These are phyloP conservation scores for Vanilla planifolia DNA, from an alignment of 106 monocot species.

Conservation along the genomic window DNA sequence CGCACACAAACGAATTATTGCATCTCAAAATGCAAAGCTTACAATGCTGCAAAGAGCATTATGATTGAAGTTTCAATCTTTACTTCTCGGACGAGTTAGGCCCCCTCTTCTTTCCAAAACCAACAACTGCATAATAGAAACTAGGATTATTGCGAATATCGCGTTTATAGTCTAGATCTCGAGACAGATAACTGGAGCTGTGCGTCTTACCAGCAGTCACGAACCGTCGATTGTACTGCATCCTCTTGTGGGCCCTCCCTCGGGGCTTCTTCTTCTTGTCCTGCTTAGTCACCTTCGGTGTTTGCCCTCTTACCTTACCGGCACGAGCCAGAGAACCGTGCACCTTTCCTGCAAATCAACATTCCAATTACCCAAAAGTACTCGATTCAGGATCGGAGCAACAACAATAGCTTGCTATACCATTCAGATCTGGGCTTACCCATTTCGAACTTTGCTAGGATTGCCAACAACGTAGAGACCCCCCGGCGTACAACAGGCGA, in stretches of 20 bases:
- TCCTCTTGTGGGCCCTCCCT: slow-evolving; percentile 48
- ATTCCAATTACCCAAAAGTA: too few species aligned
- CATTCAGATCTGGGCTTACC: too few species aligned
- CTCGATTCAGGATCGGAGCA: too few species aligned
- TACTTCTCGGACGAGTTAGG: slow-evolving; percentile 34
- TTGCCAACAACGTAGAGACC: too few species aligned
- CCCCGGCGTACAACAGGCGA: too few species aligned
- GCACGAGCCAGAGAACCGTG: slow-evolving; percentile 58
- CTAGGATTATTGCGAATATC: neutral
- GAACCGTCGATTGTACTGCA: slow-evolving; percentile 59
- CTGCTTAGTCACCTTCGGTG: slow-evolving; percentile 60
- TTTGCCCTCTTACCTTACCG: slow-evolving; percentile 57
- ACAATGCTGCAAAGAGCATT: neutral
- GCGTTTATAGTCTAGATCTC: neutral
- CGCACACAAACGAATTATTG: too few species aligned
- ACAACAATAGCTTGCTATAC: too few species aligned
- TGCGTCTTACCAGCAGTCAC: slow-evolving; percentile 30
- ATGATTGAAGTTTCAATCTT: neutral
- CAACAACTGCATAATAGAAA: slow-evolving; percentile 15
- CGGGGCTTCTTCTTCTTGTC: slow-evolving; percentile 70
- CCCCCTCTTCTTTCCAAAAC: slow-evolving; percentile 31
- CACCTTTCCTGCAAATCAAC: slow-evolving; percentile 37
- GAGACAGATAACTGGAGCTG: neutral
- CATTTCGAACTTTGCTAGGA: too few species aligned
- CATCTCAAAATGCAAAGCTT: slow-evolving; percentile 3